Percentiles rank a stretch among this genome's conserved stretches.
phyloP scores from a whole-genome alignment of 805 yeast species.

The Saccharomycopsis malanga region DNA sequence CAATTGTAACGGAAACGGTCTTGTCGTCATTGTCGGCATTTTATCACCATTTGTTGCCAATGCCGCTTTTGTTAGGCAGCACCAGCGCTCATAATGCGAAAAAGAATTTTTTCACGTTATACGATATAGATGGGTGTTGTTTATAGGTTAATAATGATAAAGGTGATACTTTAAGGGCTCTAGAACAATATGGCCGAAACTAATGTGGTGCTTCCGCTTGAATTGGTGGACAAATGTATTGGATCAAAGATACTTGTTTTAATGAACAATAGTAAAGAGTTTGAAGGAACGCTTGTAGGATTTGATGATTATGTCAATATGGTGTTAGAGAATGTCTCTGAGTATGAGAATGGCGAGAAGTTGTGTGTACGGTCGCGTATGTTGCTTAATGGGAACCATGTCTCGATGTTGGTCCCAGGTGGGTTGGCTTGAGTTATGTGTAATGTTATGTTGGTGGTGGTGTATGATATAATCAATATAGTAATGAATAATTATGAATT shows the following conservation, averaged over 20 bases:
- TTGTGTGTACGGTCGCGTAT: constrained; percentile 47
- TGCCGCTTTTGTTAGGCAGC: too few species aligned
- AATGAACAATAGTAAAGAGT: constrained; percentile 57
- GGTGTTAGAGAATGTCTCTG: constrained; percentile 77
- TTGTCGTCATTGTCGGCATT: too few species aligned
- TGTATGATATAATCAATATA: neutral
- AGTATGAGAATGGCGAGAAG: constrained; percentile 40
- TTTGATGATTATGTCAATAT: constrained; percentile 94
- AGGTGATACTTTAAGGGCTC: neutral
- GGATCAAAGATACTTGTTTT: constrained; percentile 75
- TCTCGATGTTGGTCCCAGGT: constrained; percentile 45
- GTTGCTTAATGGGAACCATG: constrained; percentile 64
- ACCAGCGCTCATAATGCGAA: too few species aligned
- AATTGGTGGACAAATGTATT: constrained; percentile 79
- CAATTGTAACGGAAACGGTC: too few species aligned
- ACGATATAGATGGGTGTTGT: too few species aligned
- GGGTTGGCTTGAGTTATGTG: constrained; percentile 6
- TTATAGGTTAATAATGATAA: too few species aligned
- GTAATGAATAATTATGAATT: too few species aligned
- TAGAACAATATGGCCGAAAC: constrained; percentile 2
- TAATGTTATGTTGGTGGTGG: neutral
- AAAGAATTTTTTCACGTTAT: too few species aligned
- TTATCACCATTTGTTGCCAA: too few species aligned
- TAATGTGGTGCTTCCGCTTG: constrained; percentile 54
- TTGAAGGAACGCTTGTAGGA: constrained; percentile 82